Base-by-base conservation (phyloP, 768 basidiomycete genomes). In the Hydnum rufescens region DNA sequence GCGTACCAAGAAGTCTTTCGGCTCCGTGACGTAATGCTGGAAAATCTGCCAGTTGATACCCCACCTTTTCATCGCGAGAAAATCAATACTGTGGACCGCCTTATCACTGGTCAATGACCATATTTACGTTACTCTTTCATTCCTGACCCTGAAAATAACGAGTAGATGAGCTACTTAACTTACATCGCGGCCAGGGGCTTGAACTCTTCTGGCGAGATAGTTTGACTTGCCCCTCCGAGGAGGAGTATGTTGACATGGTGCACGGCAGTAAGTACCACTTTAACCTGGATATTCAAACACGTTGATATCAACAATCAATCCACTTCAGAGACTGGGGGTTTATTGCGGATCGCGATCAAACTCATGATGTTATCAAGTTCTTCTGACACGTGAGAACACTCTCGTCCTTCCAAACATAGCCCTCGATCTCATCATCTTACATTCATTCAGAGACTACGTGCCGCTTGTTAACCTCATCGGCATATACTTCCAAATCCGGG, bases 171-270 rank as follows among this genome's bases (percentile, higher is more conserved):
- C 66, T 90, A 23, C 64, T 90, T 13, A 78, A 80, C n/a, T 71
- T 97, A 1, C 93, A 96, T 65, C 80, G 93, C 1, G 93, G 93
- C 0, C 93, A 97, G 63, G 93, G 93, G 0, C 72, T 93, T 5
- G 93, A 97, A 61, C 72, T 99, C 4, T 75, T 92, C 34, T 99
- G 92, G 92, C 71, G 93, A 51, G 93, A 97, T 60, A 82, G 80
- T 3, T 65, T 97, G 19, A 77, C 73, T 39, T 96, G 93, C 61
- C 93, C 93, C 3, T 84, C 82, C 0, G 93, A 99, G 63, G 82
- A 89, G 55, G 86, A 99, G 60, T 99, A 97, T 60, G 72, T 99
- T 32, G 66, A 72, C 3, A 99, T 99, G 93, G 93, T 97, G 30
- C 88, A 90, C 64, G 85, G 92, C 60, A 99, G 93, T 93, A 61